Evolutionary conservation across 2,329 filamentous ascomycete species (phyloP).

Genomic region (Monosporascus sp.): DNA sequence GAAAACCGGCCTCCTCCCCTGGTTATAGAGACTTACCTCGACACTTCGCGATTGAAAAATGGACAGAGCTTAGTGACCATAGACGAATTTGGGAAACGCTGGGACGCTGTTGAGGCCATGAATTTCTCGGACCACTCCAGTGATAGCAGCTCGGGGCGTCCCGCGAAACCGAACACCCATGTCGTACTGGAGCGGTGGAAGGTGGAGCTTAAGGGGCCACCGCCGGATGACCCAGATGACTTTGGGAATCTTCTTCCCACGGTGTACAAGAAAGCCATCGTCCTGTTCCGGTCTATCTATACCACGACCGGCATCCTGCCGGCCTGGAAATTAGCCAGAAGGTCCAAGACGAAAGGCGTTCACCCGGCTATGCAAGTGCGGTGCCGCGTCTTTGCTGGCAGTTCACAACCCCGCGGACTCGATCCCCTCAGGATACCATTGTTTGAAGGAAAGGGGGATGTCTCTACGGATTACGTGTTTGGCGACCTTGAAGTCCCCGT

Average conservation of each 20-base stretch:
- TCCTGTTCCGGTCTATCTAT: conserved; percentile 87
- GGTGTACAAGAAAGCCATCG: conserved; percentile 95
- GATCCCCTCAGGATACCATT: conserved; percentile 71
- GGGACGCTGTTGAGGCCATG: conserved; percentile 84
- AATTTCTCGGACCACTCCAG: conserved; percentile 55
- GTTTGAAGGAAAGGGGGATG: conserved; percentile 55
- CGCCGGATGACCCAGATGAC: conserved; percentile 44
- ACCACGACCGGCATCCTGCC: conserved; percentile 77
- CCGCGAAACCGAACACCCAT: conserved; percentile 53
- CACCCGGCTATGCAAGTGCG: conserved; percentile 65
- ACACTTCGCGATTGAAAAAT: conserved; percentile 70
- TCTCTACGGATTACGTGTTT: conserved; percentile 73
- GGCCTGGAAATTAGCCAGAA: conserved; percentile 75
- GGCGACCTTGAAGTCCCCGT: conserved; percentile 81
- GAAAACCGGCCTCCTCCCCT: conserved; percentile 75
- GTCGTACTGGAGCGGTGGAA: conserved; percentile 89
- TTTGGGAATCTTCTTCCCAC: conserved; percentile 68
- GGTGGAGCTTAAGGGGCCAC: conserved; percentile 67
- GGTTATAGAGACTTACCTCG: conserved; percentile 85
- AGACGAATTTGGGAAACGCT: conserved; percentile 85
- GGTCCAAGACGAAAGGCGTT: conserved; percentile 66
- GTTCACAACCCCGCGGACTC: conserved; percentile 45
- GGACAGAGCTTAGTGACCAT: conserved; percentile 84
- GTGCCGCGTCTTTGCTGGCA: conserved; percentile 70
- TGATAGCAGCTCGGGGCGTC: conserved; percentile 38